Base-by-base conservation (phyloP, 371 early-diverging fungal species). In the Mortierella sp. region DNA sequence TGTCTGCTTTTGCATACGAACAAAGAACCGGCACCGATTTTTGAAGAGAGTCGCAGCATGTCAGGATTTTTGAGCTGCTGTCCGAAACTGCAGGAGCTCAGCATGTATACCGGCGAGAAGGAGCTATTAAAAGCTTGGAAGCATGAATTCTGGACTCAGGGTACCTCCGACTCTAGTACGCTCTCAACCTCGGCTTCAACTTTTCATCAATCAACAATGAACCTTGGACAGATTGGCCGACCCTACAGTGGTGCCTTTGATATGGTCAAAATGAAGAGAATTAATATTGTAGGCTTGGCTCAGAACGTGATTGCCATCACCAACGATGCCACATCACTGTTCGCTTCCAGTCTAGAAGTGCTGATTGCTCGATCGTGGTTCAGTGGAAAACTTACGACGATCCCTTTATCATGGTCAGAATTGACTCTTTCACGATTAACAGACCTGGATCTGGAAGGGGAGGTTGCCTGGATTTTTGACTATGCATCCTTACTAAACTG, bases 401-500 rank as follows among this genome's bases (percentile, higher is more conserved):
- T 58, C 3, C 73, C 82, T 6, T 32, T 76, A 16, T 72, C 82
- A 0, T 81, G 76, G 76, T 47, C 76, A n/a, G 63, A 59, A 9
- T 60, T 55, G 38, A 62, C 57, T 16, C 64, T 81, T 19, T 10
- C 28, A 13, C 70, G 61, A 15, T 53, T 81, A 60, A 59, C 63
- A 4, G 59, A 65, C 13, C 65, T 81, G 21, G 69, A 81, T 40
- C 48, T 81, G 48, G 76, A 81, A 24, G 82, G 82, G 1, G 82
- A 76, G 55, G 67, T 81, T 5, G 70, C 76, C 32, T 81, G 82
- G 82, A 81, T 70, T 36, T 81, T 81, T 72, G 73, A 76, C n/a
- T 81, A 71, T 67, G 32, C 50, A 4, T 76, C 76, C 0, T 28
- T 81, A 50, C n/a, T 69, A 16, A 58, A 41, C 16, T 76, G 82